These are phyloP conservation scores for Beta lomatogona DNA, from an alignment of 179 eudicot species.

Conservation along the genomic window DNA sequence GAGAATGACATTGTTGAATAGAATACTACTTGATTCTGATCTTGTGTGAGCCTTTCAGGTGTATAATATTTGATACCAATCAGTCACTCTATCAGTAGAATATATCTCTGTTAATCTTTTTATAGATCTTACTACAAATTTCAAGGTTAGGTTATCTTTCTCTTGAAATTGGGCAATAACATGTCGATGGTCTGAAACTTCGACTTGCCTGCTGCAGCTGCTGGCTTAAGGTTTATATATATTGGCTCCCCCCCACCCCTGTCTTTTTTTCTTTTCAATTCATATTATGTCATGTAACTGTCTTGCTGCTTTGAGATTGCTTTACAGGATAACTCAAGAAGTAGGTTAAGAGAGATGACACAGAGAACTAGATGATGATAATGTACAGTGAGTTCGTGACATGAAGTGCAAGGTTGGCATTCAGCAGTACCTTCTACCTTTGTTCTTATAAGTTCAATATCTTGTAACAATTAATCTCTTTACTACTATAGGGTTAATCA, in stretches of 20 bases:
- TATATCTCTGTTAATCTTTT: background rate
- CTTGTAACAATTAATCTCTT: background rate
- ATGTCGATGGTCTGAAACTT: background rate
- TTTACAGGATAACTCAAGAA: background rate
- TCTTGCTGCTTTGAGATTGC: background rate
- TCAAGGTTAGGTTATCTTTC: constrained; percentile 2
- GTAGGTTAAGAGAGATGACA: background rate
- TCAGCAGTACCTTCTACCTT: background rate
- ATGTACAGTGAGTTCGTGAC: background rate
- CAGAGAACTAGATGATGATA: background rate
- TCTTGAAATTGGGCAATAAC: background rate
- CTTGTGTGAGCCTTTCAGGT: constrained; percentile 3
- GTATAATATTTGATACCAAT: constrained; percentile 2
- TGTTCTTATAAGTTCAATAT: background rate
- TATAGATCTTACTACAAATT: background rate
- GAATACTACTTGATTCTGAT: constrained; percentile 1
- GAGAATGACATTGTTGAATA: constrained; percentile 12
- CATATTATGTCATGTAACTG: background rate
- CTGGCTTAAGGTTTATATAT: background rate
- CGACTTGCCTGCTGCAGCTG: background rate
- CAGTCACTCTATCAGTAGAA: constrained; percentile 17
- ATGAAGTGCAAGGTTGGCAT: constrained; percentile 7
- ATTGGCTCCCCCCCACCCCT: no score
- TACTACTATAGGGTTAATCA: background rate
- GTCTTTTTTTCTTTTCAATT: background rate